Conservation (phyloP, 2,329 filamentous ascomycete genomes). For the Acrocalymma vagum region DNA sequence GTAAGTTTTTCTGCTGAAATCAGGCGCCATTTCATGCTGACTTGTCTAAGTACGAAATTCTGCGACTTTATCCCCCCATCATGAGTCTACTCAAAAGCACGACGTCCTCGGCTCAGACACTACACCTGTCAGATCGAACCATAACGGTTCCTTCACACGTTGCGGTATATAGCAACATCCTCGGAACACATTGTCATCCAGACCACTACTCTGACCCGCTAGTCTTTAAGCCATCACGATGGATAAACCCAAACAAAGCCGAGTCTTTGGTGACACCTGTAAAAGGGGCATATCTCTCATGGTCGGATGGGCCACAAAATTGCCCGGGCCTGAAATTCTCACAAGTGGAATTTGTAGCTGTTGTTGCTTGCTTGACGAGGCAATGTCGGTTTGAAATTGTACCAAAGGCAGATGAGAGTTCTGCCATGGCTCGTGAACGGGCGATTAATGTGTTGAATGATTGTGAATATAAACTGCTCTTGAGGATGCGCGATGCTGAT, state of each 20-base stretch:
- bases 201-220: conserved; percentile 33
- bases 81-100: conserved; percentile 38
- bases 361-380: conserved; percentile 28
- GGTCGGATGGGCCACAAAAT: conserved; percentile 24
- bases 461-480: conserved; percentile 9
- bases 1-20: conserved; percentile 11
- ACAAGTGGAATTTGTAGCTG: conserved; percentile 47
- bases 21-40: background rate
- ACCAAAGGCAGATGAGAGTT: conserved; percentile 6
- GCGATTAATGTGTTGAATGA: conserved; percentile 11
- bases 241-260: conserved; percentile 15
- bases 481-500: no score
- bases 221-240: conserved; percentile 38
- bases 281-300: conserved; percentile 12
- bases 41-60: conserved; percentile 49
- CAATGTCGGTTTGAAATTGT: conserved; percentile 13
- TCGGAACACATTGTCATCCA: conserved; percentile 35
- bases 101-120: conserved; percentile 1
- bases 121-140: background rate
- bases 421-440: background rate
- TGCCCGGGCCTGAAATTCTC: conserved; percentile 44
- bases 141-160: conserved; percentile 13
- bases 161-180: conserved; percentile 15
- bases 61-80: conserved; percentile 53
- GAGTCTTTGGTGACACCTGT: conserved; percentile 9